phyloP scores from a whole-genome alignment of 1,139 yeast genomes.

The Debaryomycetaceae sp. region DNA sequence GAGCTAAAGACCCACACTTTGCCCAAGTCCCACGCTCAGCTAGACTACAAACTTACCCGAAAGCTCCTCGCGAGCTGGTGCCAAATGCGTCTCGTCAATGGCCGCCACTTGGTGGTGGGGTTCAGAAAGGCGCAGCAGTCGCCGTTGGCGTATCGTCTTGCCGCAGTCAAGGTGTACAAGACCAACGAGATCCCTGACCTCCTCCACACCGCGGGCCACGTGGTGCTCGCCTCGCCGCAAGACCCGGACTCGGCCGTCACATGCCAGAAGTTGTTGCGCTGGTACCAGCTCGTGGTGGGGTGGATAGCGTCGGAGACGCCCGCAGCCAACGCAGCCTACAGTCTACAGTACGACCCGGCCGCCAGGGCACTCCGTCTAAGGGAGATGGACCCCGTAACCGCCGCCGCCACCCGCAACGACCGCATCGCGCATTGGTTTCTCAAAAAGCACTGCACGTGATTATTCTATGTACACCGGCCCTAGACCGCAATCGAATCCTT shows the following conservation, averaged over 20 bases:
- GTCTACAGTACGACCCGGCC: constrained; percentile 7
- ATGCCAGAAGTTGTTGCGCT: constrained; percentile 13
- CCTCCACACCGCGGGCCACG: constrained; percentile 11
- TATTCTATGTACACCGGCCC: not conserved
- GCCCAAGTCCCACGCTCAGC: constrained; percentile 2
- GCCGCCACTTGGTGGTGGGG: constrained; percentile 18
- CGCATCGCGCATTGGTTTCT: constrained; percentile 3
- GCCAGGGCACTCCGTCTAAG: too few species aligned
- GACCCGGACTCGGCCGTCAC: constrained; percentile 12
- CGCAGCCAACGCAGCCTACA: constrained; percentile 2
- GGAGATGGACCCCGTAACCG: not conserved
- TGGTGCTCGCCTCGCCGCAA: constrained; percentile 11
- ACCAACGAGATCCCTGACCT: constrained; percentile 13
- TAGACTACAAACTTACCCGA: constrained; percentile 11
- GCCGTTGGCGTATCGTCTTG: constrained; percentile 15
- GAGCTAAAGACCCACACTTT: constrained; percentile 22
- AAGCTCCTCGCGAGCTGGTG: constrained; percentile 19
- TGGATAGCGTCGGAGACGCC: constrained; percentile 11
- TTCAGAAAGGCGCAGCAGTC: constrained; percentile 11
- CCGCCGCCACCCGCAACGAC: not conserved
- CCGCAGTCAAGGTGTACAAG: constrained; percentile 16
- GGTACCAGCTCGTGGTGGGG: constrained; percentile 16
- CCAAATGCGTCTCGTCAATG: constrained; percentile 19
- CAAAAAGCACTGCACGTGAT: too few species aligned
- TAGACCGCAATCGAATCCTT: constrained; percentile 52